Conservation (phyloP, 2,329 filamentous ascomycete species). For the Emericellopsis cladophorae region DNA sequence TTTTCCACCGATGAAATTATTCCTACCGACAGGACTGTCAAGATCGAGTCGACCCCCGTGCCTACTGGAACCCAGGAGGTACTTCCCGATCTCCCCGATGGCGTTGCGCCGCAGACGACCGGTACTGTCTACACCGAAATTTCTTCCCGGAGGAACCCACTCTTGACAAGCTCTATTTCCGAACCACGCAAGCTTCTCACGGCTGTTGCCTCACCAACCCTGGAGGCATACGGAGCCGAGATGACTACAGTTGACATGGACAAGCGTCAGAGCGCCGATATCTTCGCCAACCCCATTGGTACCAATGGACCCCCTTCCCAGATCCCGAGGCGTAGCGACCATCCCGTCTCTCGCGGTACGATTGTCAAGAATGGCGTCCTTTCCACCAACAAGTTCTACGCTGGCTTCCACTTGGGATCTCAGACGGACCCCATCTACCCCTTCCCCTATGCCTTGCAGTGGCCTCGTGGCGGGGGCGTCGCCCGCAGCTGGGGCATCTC, state of each 20-base stretch:
- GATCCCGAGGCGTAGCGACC: conserved; percentile 35
- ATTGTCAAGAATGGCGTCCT: conserved; percentile 36
- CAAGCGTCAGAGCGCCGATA: conserved; percentile 21
- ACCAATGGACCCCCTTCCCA: conserved; percentile 34
- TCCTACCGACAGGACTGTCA: conserved; percentile 12
- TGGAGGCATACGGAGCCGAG: neutral
- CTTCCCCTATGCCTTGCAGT: conserved; percentile 62
- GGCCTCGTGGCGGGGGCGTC: conserved; percentile 50
- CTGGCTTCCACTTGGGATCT: conserved; percentile 65
- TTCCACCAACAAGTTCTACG: conserved; percentile 70
- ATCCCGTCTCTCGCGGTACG: conserved; percentile 43
- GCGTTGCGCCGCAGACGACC: conserved; percentile 15
- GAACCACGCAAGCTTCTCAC: conserved; percentile 20
- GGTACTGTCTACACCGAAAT: conserved; percentile 10
- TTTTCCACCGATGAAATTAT: conserved; percentile 11
- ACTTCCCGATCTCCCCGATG: conserved; percentile 12
- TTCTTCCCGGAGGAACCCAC: conserved; percentile 9
- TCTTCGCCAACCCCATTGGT: conserved; percentile 43
- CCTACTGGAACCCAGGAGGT: conserved; percentile 14
- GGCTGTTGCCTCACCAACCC: conserved; percentile 3
- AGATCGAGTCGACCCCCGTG: conserved; percentile 10
- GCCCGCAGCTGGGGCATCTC: conserved; percentile 64
- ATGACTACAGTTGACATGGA: neutral
- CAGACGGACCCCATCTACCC: conserved; percentile 61
- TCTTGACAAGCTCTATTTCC: conserved; percentile 20